Conservation (phyloP, 2,329 filamentous ascomycete species). For the Pseudofabraea citricarpa region DNA sequence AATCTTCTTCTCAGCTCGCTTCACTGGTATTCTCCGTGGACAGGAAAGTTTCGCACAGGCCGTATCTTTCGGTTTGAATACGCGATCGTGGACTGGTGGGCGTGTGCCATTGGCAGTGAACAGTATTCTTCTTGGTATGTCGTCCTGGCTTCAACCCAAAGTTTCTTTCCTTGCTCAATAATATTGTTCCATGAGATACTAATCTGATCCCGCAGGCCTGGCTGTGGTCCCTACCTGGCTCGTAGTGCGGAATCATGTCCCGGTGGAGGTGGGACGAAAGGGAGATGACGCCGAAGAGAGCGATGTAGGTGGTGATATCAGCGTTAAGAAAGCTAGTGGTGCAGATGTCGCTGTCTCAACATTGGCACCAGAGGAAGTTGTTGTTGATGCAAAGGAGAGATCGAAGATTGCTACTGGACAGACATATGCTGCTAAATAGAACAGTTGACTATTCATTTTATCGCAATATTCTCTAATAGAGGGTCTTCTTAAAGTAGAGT, state of each 20-base stretch:
- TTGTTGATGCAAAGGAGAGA: too few species aligned
- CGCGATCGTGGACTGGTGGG: conserved; percentile 36
- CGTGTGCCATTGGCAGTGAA: conserved; percentile 36
- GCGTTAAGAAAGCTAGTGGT: too few species aligned
- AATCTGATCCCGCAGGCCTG: too few species aligned
- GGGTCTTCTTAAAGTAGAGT: too few species aligned
- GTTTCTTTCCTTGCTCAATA: background rate
- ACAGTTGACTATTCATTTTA: too few species aligned
- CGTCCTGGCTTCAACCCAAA: background rate
- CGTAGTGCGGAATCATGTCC: conserved; percentile 6
- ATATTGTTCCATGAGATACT: background rate
- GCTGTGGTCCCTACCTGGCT: conserved; percentile 9
- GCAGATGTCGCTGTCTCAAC: too few species aligned
- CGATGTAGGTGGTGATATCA: too few species aligned
- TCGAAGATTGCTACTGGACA: too few species aligned
- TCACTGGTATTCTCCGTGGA: conserved; percentile 37
- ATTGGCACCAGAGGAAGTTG: too few species aligned
- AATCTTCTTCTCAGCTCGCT: too few species aligned
- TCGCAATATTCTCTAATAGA: too few species aligned
- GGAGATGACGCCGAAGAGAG: conserved; percentile 1
- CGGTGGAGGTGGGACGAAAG: conserved; percentile 6
- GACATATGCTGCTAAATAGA: too few species aligned
- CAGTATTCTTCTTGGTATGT: conserved; percentile 1
- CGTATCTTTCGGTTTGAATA: conserved; percentile 38
- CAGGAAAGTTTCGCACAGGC: conserved; percentile 41